Percentiles rank a stretch among this genome's conserved stretches.
Evolutionary conservation across 2,329 filamentous ascomycete species (phyloP).

Genomic region (Phialemoniopsis sp.): DNA sequence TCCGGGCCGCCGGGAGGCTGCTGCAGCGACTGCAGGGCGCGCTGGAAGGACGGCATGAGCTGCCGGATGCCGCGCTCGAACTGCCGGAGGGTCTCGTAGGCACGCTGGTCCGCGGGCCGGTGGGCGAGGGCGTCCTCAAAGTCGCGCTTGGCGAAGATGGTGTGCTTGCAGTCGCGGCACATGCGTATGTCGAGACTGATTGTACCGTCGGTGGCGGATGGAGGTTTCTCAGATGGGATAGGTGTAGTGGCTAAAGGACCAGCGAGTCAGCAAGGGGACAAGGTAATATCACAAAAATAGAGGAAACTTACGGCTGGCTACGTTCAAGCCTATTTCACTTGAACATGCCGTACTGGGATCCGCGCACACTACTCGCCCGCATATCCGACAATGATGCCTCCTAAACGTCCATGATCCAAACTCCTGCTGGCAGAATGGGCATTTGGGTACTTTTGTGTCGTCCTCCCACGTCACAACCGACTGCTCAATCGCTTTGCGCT

Average conservation of each 20-base stretch:
- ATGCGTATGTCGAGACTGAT: slow-evolving; percentile 80
- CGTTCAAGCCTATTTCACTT: slow-evolving; percentile 74
- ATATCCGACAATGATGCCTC: slow-evolving; percentile 91
- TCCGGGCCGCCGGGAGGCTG: slow-evolving; percentile 33
- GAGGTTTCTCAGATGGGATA: slow-evolving; percentile 19
- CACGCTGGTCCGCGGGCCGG: slow-evolving; percentile 70
- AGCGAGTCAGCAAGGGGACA: slow-evolving; percentile 12
- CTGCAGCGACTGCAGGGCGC: slow-evolving; percentile 68
- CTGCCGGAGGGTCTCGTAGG: slow-evolving; percentile 79
- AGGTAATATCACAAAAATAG: slow-evolving; percentile 11
- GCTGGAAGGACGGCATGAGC: slow-evolving; percentile 80
- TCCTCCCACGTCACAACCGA: slow-evolving; percentile 95
- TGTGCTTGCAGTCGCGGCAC: slow-evolving; percentile 79
- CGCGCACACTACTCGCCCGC: slow-evolving; percentile 87
- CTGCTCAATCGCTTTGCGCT: slow-evolving; percentile 80
- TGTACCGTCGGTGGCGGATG: slow-evolving; percentile 11
- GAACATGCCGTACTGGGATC: slow-evolving; percentile 84
- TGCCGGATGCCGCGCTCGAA: slow-evolving; percentile 84
- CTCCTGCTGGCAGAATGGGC: slow-evolving; percentile 93
- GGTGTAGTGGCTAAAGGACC: slow-evolving; percentile 7
- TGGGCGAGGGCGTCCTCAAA: slow-evolving; percentile 67
- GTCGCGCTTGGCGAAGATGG: slow-evolving; percentile 64
- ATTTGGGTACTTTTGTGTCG: slow-evolving; percentile 72
- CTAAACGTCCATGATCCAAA: slow-evolving; percentile 92
- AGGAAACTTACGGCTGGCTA: slow-evolving; percentile 53